Conservation (phyloP, 768 basidiomycete genomes). For the Serendipita sp. region DNA sequence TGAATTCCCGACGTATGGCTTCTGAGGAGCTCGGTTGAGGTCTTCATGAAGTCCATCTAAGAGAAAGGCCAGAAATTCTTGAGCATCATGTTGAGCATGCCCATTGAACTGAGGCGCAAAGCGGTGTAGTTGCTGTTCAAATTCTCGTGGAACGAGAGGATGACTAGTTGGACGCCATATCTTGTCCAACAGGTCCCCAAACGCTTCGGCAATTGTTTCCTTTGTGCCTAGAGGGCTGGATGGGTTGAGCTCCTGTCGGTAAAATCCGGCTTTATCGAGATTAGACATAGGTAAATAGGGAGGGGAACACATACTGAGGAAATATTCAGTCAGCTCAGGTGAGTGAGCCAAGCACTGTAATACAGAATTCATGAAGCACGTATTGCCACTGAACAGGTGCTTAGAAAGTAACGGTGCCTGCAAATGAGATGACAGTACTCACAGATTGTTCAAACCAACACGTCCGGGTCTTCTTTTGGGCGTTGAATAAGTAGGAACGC, state of each 20-base stretch:
- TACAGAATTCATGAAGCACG: slow-evolving; percentile 99
- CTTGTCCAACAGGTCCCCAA: slow-evolving; percentile 68
- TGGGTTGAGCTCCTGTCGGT: slow-evolving; percentile 70
- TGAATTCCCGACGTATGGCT: slow-evolving; percentile 94
- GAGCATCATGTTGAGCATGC: slow-evolving; percentile 96
- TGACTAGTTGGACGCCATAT: slow-evolving; percentile 58
- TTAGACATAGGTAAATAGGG: slow-evolving; percentile 6
- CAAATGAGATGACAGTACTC: slow-evolving; percentile 18
- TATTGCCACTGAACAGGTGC: slow-evolving; percentile 53
- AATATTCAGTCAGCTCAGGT: slow-evolving; percentile 80
- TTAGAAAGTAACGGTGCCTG: slow-evolving; percentile 11
- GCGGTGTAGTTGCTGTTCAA: slow-evolving; percentile 74
- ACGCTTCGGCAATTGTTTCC: slow-evolving; percentile 90
- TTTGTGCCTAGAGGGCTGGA: slow-evolving; percentile 98
- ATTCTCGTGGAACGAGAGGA: slow-evolving; percentile 83
- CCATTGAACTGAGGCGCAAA: slow-evolving; percentile 97
- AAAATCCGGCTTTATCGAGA: slow-evolving; percentile 48
- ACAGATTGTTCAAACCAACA: slow-evolving; percentile 81
- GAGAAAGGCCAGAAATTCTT: slow-evolving; percentile 89
- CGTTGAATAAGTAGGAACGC: slow-evolving; percentile 9
- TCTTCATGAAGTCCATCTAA: slow-evolving; percentile 33
- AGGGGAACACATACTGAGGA: slow-evolving; percentile 46
- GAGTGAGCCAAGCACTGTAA: slow-evolving; percentile 92
- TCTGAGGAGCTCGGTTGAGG: slow-evolving; percentile 71
- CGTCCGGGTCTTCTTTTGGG: slow-evolving; percentile 41